A percentile compares a stretch with the other conserved stretches of the same genome.
phyloP scores from a whole-genome alignment of 2,329 filamentous ascomycete species.

The Aureobasidium zeae region DNA sequence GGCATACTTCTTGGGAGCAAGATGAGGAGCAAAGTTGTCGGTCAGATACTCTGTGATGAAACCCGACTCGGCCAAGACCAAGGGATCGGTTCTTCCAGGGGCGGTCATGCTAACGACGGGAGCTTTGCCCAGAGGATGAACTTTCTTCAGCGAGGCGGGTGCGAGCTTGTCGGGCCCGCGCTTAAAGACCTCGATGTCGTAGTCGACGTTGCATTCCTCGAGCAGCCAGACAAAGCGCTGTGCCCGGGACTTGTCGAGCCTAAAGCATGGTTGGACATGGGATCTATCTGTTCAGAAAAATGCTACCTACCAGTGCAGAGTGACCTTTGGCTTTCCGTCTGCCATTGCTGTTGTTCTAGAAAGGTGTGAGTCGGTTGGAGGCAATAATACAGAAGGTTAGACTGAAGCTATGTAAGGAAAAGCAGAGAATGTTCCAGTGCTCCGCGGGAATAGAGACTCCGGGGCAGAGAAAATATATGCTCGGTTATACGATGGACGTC shows the following conservation, averaged over 20 bases:
- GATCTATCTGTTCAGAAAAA: neutral
- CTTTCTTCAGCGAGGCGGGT: constrained; percentile 62
- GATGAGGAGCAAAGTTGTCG: constrained; percentile 51
- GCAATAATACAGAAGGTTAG: no score
- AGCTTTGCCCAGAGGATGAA: constrained; percentile 82
- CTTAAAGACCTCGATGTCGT: constrained; percentile 72
- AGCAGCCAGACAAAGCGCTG: constrained; percentile 80
- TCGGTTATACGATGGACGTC: no score
- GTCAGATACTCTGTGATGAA: constrained; percentile 74
- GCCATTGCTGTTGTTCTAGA: constrained; percentile 14
- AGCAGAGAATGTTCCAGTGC: no score
- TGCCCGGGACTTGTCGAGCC: constrained; percentile 74
- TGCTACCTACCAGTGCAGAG: constrained; percentile 52
- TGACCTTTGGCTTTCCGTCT: constrained; percentile 43
- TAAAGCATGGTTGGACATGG: constrained; percentile 29
- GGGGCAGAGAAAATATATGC: no score
- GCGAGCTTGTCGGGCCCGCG: constrained; percentile 57
- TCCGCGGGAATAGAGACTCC: no score
- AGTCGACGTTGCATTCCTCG: constrained; percentile 69
- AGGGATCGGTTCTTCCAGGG: constrained; percentile 36
- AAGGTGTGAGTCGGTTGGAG: neutral
- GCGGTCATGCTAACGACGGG: constrained; percentile 62
- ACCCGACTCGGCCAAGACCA: constrained; percentile 71
- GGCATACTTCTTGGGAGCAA: constrained; percentile 45
- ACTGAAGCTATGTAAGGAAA: no score